Base-by-base conservation (phyloP, 148 eudicot species). In the Amaranthus hypochondriacus region DNA sequence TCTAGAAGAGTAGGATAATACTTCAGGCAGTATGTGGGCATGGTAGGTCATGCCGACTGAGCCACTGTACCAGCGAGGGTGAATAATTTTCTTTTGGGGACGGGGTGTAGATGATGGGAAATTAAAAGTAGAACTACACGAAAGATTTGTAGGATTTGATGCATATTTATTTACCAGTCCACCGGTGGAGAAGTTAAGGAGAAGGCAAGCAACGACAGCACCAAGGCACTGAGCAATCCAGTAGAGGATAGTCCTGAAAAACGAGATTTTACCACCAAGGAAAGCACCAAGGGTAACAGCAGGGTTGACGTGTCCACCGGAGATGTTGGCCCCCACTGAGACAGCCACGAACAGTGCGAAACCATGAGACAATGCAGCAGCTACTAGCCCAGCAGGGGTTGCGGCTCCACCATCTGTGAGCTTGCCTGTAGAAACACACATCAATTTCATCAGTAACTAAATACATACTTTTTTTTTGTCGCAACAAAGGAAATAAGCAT, bases 231-330 rank as follows among this genome's bases (percentile, higher is more conserved):
- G 96, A 9, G 92, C 90, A 54, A 90, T 80, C 89, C 90, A 85
- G 75, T 88, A 90, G 56, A 85, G 69, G 51, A 87, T 15, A 39
- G 83, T 85, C 61, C 84, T 73, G 2, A 79, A 39, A 58, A 90
- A 78, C 57, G 85, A 84, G 71, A 90, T 87, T 75, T 88, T 85
- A 6, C 92, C 96, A 6, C 96, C 96, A 60, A 90, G 51, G 71
- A 90, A 87, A 42, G 92, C 92, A 9, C 96, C 96, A 49, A 90
- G 87, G 21, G 96, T 88, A 54, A 90, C 90, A 1, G 91, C 93
- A 6, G 96, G 96, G 88, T 91, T 91, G n/a, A 91, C 97, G 46
- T 89, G 94, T 18, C 95, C 95, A 51, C 96, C 96, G 2, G 92
- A 90, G 53, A 88, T 84, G 84, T 90, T 88, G 56, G 96, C 96